Evolutionary conservation across 2,329 filamentous ascomycete genomes (phyloP), one percentile per base, ranked within the genome.

Genomic region (Diaporthe helianthi): DNA sequence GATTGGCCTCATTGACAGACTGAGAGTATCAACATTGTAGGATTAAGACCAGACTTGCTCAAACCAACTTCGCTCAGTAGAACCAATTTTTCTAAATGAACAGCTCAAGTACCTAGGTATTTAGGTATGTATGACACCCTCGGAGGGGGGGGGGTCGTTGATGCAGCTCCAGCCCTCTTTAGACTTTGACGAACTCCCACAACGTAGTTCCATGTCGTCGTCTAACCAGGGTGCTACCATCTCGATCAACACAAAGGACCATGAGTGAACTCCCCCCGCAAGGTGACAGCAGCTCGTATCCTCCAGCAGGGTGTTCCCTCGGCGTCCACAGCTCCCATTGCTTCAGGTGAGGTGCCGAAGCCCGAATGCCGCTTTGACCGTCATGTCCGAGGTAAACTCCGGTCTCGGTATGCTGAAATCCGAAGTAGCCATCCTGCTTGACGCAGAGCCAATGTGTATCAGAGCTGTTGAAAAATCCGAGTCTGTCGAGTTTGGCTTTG

Each of bases 401-500:
- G 6, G 53, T 55, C 1, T 10, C 3, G n/a, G n/a, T n/a, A 9
- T 24, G 17, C 3, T 38, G 33, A 19, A 55, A 55, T 1, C 53
- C 53, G 1, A 38, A 55, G 3, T 38, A 55, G 5, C 53, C 53
- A 38, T 55, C 1, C 13, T 55, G 31, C n/a, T 38, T 38, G 13
- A 55, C 12, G 13, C 52, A 55, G n/a, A 38, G n/a, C 52, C 52
- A 55, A n/a, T 55, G 52, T 0, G 31, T 26, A 2, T 17, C n/a
- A 31, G 0, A 3, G 1, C 0, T 2, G 0, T 12, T 24, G 6
- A 33, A 4, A 17, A 4, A 3, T 0, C 6, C 7, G 31, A 55
- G 10, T 13, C 8, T 24, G 6, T 24, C 31, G 4, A 55, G 33
- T 13, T 24, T 38, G 1, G 6, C 2, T 5, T 24, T 13, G 9